Evolutionary conservation across 371 early-diverging fungal genomes (phyloP).

Genomic region (Lichtheimia hyalospora): DNA sequence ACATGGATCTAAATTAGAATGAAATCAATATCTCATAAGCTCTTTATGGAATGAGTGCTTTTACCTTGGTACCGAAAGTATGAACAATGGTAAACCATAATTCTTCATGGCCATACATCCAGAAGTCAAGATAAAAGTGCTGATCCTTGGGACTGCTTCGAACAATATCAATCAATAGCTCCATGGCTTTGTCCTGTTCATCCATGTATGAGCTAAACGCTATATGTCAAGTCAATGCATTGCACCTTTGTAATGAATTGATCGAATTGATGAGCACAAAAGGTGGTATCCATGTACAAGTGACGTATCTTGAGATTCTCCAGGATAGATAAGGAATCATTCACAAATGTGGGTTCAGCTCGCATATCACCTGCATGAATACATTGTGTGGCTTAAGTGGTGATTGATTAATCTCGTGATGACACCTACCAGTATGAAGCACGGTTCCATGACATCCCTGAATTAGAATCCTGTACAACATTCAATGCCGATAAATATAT

Average conservation of each 20-base stretch:
- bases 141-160: conserved; percentile 19
- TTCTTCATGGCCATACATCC: conserved; percentile 50
- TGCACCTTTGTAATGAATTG: conserved; percentile 33
- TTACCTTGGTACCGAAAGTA: no score
- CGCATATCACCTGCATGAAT: conserved; percentile 27
- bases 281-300: conserved; percentile 47
- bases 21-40: no score
- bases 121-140: conserved; percentile 43
- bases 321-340: conserved; percentile 15
- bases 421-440: conserved; percentile 29
- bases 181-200: conserved; percentile 20
- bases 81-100: conserved; percentile 32
- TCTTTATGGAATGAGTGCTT: no score
- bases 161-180: conserved; percentile 26
- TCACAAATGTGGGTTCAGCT: conserved; percentile 31
- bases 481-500: no score
- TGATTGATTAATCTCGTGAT: neutral
- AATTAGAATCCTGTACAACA: conserved; percentile 24
- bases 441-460: conserved; percentile 41
- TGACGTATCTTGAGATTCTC: conserved; percentile 23
- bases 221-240: neutral
- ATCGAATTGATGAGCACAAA: conserved; percentile 24
- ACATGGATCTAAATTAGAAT: conserved; percentile 25
- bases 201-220: neutral
- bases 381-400: neutral